A percentile compares a stretch with the other conserved stretches of the same genome.
Evolutionary conservation across 2,329 filamentous ascomycete species (phyloP).

Genomic region (Colletotrichum australisinense): DNA sequence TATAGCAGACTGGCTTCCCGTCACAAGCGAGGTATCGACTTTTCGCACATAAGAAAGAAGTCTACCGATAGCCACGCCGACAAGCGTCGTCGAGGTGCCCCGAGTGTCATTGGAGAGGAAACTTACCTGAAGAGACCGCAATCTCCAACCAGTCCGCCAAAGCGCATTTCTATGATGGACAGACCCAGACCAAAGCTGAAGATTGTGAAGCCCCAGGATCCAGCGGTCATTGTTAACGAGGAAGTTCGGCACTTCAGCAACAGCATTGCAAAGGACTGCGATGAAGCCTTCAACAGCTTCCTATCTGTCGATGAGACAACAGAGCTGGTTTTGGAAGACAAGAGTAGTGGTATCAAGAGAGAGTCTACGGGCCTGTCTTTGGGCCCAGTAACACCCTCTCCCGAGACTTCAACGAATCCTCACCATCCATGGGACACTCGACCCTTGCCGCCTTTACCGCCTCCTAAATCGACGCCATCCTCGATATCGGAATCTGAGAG

Average conservation of each 20-base stretch:
- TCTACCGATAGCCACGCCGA: slow-evolving; percentile 35
- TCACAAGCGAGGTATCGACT: slow-evolving; percentile 66
- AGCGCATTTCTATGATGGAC: slow-evolving; percentile 32
- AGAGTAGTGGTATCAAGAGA: slow-evolving; percentile 44
- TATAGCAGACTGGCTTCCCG: slow-evolving; percentile 56
- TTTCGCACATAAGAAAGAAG: slow-evolving; percentile 60
- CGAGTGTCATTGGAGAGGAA: neutral
- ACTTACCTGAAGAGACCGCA: slow-evolving; percentile 1
- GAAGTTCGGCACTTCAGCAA: slow-evolving; percentile 87
- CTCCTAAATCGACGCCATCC: slow-evolving; percentile 25
- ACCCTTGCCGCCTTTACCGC: slow-evolving; percentile 63
- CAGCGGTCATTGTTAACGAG: slow-evolving; percentile 64
- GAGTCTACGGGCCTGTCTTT: slow-evolving; percentile 57
- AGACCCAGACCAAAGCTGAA: slow-evolving; percentile 40
- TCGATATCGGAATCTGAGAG: neutral
- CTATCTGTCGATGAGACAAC: slow-evolving; percentile 53
- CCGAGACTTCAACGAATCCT: slow-evolving; percentile 43
- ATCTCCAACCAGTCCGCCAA: slow-evolving; percentile 4
- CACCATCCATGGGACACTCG: slow-evolving; percentile 56
- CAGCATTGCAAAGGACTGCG: slow-evolving; percentile 89
- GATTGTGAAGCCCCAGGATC: slow-evolving; percentile 35
- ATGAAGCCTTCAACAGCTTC: slow-evolving; percentile 84
- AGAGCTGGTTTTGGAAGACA: slow-evolving; percentile 43
- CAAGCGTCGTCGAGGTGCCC: slow-evolving; percentile 21
- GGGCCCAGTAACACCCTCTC: slow-evolving; percentile 48